Conservation (phyloP, 805 yeast genomes). For the Saturnispora besseyi region DNA sequence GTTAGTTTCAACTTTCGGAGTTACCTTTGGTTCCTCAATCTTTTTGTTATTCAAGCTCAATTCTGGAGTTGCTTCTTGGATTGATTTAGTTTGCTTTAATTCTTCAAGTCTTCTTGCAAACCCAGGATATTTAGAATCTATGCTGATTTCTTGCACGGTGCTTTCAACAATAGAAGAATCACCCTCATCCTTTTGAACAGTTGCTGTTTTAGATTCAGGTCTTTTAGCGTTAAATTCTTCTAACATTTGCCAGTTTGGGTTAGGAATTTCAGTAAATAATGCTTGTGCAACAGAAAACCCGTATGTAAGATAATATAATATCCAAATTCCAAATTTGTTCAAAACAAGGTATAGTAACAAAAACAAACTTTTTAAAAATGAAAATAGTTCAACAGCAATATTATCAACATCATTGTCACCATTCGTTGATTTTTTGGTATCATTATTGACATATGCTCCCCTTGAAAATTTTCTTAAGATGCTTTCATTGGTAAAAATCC, state of each 20-base stretch:
- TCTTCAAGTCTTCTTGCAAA: constrained; percentile 5
- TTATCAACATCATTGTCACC: constrained; percentile 3
- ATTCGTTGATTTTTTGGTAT: neutral
- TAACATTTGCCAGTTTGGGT: constrained; percentile 14
- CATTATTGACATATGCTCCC: neutral
- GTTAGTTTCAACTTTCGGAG: neutral
- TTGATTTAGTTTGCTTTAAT: neutral
- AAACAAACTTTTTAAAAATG: constrained; percentile 17
- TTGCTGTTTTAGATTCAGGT: neutral
- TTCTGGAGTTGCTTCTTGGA: neutral
- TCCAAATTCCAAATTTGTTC: constrained; percentile 20
- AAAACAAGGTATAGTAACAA: constrained; percentile 16
- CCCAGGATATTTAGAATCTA: constrained; percentile 1
- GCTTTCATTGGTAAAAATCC: neutral
- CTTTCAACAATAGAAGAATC: constrained; percentile 6
- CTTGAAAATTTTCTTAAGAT: constrained; percentile 6
- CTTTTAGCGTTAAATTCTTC: neutral
- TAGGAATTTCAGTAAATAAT: constrained; percentile 20
- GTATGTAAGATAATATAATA: constrained; percentile 16
- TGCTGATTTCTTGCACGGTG: neutral
- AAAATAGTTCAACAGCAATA: neutral
- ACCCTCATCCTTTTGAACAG: constrained; percentile 3
- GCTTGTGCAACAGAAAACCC: constrained; percentile 12
- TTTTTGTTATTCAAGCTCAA: neutral
- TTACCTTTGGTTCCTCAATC: neutral